Conservation (phyloP, 106 monocot species). For the Alisma plantagoaquatica region DNA sequence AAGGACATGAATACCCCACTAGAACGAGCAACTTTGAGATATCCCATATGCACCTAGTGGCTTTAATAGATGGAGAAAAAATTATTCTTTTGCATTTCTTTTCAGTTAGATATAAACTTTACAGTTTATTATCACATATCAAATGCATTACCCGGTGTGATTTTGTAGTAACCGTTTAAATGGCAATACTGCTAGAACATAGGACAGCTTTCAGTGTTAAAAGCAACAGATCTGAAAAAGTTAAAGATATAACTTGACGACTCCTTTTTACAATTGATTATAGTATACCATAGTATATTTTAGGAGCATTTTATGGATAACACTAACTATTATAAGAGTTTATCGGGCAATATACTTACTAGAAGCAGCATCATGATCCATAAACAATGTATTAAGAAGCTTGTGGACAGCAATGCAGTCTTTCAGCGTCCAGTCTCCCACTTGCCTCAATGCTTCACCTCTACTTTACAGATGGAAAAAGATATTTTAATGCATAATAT, state of each 20-base stretch:
- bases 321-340: not conserved
- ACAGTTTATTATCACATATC: no score
- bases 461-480: conserved; percentile 26
- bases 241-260: no score
- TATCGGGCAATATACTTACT: conserved; percentile 34
- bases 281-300: no score
- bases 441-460: conserved; percentile 34
- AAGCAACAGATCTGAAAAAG: not conserved
- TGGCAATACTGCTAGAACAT: not conserved
- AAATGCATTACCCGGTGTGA: no score
- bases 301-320: not conserved
- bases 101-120: no score
- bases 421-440: conserved; percentile 53
- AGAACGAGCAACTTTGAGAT: not conserved
- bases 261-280: no score
- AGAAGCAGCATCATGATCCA: conserved; percentile 47
- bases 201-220: not conserved
- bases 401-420: conserved; percentile 77
- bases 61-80: no score
- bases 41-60: no score
- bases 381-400: conserved; percentile 49
- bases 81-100: no score
- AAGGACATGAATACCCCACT: not conserved
- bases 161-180: not conserved
- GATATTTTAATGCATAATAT: not conserved